Evolutionary conservation across 1,284 basidiomycete species (phyloP).

Genomic region (Stereum hirsutum): DNA sequence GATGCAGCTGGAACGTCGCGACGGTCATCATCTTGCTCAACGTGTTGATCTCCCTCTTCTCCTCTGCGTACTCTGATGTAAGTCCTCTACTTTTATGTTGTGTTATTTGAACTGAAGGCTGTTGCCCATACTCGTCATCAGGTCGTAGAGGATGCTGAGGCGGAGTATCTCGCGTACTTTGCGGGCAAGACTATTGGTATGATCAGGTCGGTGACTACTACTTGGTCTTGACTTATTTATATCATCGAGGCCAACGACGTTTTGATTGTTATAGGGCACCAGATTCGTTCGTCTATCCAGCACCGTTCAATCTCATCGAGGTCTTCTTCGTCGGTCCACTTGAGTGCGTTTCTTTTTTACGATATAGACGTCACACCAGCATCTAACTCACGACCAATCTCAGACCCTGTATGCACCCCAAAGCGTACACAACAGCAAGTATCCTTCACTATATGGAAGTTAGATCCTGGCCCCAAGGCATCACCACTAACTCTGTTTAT

Average conservation of each 20-base stretch:
- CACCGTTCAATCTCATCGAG: slow-evolving; percentile 85
- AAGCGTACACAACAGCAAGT: no score
- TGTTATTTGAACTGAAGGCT: no score
- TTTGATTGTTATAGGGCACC: no score
- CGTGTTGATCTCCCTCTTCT: slow-evolving; percentile 91
- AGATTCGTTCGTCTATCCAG: slow-evolving; percentile 63
- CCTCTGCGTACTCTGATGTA: slow-evolving; percentile 84
- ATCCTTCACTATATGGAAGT: no score
- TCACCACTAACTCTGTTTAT: background rate
- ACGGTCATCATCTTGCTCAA: slow-evolving; percentile 88
- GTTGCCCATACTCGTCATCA: slow-evolving; percentile 14
- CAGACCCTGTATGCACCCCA: no score
- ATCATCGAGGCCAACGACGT: no score
- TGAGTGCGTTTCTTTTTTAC: slow-evolving; percentile 47
- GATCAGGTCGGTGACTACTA: no score
- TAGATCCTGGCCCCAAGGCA: no score
- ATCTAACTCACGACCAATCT: slow-evolving; percentile 2
- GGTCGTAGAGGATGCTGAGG: slow-evolving; percentile 56
- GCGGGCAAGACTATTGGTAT: slow-evolving; percentile 75
- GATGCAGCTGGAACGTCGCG: slow-evolving; percentile 74
- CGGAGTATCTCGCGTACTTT: slow-evolving; percentile 86
- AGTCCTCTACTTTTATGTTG: slow-evolving; percentile 23
- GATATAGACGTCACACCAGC: background rate
- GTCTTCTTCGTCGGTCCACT: slow-evolving; percentile 73
- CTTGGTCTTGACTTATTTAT: no score